phyloP scores from a whole-genome alignment of 116 monocot species.

The Dioscorea cayenensis region DNA sequence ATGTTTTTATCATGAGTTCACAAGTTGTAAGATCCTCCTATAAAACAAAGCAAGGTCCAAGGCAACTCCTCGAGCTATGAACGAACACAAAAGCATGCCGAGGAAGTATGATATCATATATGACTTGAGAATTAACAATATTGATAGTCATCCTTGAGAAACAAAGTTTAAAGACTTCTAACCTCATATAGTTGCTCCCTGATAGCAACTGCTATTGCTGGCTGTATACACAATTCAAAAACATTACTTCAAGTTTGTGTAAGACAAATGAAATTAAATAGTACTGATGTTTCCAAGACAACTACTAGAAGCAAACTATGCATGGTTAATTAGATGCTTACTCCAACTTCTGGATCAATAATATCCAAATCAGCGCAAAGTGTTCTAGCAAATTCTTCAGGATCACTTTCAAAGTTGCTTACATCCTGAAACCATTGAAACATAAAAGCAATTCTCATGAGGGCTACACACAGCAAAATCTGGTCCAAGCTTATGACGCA shows the following conservation, averaged over 20 bases:
- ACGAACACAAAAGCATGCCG: no score
- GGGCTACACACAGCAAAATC: background rate
- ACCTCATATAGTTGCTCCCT: constrained; percentile 95
- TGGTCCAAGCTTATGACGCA: background rate
- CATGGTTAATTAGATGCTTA: constrained; percentile 28
- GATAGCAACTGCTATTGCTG: constrained; percentile 82
- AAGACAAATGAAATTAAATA: background rate
- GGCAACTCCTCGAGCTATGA: no score
- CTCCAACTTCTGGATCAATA: constrained; percentile 90
- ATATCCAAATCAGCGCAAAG: constrained; percentile 80
- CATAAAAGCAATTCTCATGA: background rate
- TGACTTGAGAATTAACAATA: no score
- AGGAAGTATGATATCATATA: no score
- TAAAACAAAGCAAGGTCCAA: no score
- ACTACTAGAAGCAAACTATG: background rate
- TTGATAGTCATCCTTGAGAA: no score
- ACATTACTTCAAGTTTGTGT: constrained; percentile 1
- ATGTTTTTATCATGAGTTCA: no score
- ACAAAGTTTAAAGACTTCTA: background rate
- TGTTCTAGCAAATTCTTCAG: constrained; percentile 84
- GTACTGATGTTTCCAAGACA: background rate
- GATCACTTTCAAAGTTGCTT: constrained; percentile 91
- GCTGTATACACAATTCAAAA: constrained; percentile 36
- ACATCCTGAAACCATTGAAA: constrained; percentile 48
- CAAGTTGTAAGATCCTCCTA: no score